Evolutionary conservation across 305 asterid genomes (phyloP), one percentile per base, ranked within the genome.

Genomic region (Solanum hybrid): DNA sequence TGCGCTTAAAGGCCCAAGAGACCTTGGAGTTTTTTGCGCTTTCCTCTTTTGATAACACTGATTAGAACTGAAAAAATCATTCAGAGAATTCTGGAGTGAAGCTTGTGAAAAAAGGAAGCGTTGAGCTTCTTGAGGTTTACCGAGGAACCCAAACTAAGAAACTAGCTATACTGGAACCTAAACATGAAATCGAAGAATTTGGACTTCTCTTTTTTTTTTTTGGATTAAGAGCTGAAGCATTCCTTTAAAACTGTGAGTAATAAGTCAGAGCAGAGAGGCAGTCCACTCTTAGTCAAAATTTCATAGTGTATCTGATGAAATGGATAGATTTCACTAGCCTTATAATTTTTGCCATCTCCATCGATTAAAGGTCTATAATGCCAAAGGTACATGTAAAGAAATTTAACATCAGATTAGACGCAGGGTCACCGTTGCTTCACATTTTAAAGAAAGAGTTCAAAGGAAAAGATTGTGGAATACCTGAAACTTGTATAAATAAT

Each of bases 401-500:
- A 83, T 16, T 83, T 46, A 83, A 83, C 39, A 83, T 83, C 46
- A 85, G 46, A 33, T 24, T 57, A 16, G 46, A 57, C 1, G 74
- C 16, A 7, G 28, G 73, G 87, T 46, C 71, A 42, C 87, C 28
- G 14, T 83, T 29, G 35, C 88, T 85, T 20, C 75, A 85, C 74
- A 57, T 31, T 18, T 85, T 34, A 82, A 92, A 91, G 86, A 89
- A 88, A 89, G 89, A 90, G 81, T 88, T 69, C 90, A 89, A 91
- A 88, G 81, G 86, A 91, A 81, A 80, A 89, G 90, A 87, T 79
- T 33, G 46, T 88, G 89, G 79, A 84, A 79, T 92, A 95, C 98
- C 98, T 95, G 99, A 92, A 97, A 97, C 94, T 93, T 94, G 96
- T 97, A 96, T 92, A 97, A 93, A 93, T 92, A 97, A 91, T 97